Percentiles rank a stretch among this genome's conserved stretches.
These are phyloP conservation scores for Geotrichum restrictum DNA, from an alignment of 1,139 yeast species.

Conservation along the genomic window DNA sequence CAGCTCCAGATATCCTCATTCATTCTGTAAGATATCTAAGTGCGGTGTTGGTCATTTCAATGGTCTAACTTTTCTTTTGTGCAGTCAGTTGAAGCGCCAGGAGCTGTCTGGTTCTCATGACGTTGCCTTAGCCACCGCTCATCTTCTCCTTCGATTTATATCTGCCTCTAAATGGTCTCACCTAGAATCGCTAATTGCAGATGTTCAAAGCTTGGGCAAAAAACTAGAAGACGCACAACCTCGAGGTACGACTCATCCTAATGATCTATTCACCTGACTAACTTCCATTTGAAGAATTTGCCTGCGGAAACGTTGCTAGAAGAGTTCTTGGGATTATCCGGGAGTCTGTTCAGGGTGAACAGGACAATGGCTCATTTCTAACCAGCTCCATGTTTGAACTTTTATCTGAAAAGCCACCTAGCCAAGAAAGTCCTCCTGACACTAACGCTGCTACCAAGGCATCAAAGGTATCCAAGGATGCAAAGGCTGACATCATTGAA, in stretches of 20 bases:
- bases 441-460: constrained; percentile 23
- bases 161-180: constrained; percentile 87
- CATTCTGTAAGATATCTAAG: constrained; percentile 3
- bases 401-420: constrained; percentile 38
- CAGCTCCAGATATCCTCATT: constrained; percentile 19
- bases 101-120: constrained; percentile 69
- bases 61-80: neutral
- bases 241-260: constrained; percentile 23
- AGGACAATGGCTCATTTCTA: constrained; percentile 18
- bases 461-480: constrained; percentile 51
- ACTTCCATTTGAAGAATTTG: constrained; percentile 48
- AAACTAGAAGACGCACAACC: constrained; percentile 44
- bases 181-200: constrained; percentile 64
- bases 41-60: neutral
- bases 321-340: constrained; percentile 83
- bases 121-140: constrained; percentile 84
- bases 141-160: constrained; percentile 78
- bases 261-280: neutral
- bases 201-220: constrained; percentile 52
- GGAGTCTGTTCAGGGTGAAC: constrained; percentile 71
- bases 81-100: constrained; percentile 54
- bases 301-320: constrained; percentile 87
- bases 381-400: constrained; percentile 86
- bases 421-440: constrained; percentile 28
- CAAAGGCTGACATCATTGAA: constrained; percentile 85